phyloP scores from a whole-genome alignment of 345 rosid genomes.

The Pseudoturritis turrita region DNA sequence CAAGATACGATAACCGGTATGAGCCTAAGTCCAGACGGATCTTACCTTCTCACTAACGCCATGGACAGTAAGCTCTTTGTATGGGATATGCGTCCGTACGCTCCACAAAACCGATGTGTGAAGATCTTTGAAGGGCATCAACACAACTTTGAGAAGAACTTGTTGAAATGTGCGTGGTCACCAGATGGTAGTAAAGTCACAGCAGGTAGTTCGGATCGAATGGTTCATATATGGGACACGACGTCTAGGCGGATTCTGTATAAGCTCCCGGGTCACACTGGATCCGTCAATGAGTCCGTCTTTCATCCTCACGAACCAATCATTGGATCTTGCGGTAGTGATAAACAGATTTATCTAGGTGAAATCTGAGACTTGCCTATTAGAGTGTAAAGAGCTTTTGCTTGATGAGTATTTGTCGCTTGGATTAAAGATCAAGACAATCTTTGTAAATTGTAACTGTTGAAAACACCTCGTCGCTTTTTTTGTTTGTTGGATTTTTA shows the following conservation, averaged over 20 bases:
- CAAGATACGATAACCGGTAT: slow-evolving; percentile 80
- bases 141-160: slow-evolving; percentile 84
- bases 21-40: slow-evolving; percentile 91
- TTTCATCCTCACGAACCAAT: slow-evolving; percentile 82
- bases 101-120: slow-evolving; percentile 84
- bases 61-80: slow-evolving; percentile 92
- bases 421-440: neutral
- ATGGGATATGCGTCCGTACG: slow-evolving; percentile 97
- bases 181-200: slow-evolving; percentile 91
- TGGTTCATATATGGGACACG: slow-evolving; percentile 92
- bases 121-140: slow-evolving; percentile 86
- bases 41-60: slow-evolving; percentile 81
- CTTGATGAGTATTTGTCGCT: neutral
- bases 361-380: slow-evolving; percentile 51
- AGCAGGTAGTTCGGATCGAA: slow-evolving; percentile 79
- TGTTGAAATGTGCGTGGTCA: slow-evolving; percentile 82
- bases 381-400: neutral
- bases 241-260: slow-evolving; percentile 72
- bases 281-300: slow-evolving; percentile 72
- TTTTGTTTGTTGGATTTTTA: neutral
- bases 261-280: slow-evolving; percentile 87
- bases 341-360: slow-evolving; percentile 80
- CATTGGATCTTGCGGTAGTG: slow-evolving; percentile 81
- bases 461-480: neutral
- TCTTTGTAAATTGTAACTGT: neutral